Conservation (phyloP, 2,329 filamentous ascomycete species). For the Lasiodiplodia sp. region DNA sequence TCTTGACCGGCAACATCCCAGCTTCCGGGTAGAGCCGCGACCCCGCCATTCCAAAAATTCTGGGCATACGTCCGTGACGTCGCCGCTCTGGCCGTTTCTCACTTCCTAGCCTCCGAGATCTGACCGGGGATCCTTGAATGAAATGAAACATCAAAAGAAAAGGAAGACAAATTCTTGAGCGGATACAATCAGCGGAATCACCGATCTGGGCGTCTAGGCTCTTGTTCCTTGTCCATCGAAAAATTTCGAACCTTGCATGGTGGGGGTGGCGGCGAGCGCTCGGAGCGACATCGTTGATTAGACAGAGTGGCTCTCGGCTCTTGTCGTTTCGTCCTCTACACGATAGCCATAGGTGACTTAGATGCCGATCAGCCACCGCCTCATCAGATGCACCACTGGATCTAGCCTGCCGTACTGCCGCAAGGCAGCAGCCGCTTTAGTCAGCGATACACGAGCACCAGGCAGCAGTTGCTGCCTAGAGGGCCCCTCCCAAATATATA, state of each 20-base stretch:
- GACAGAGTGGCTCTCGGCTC: background rate
- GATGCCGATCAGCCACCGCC: background rate
- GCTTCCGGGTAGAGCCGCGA: conserved; percentile 20
- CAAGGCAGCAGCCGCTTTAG: background rate
- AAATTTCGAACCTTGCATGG: background rate
- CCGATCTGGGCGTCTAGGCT: background rate
- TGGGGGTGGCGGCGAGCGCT: conserved; percentile 10
- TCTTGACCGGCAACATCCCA: conserved; percentile 13
- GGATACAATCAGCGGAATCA: background rate
- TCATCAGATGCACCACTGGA: background rate
- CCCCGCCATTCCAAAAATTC: background rate
- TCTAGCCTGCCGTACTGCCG: background rate
- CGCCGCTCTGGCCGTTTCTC: background rate
- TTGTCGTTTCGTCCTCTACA: background rate
- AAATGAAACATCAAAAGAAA: background rate
- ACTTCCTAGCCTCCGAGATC: background rate
- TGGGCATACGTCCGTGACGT: conserved; percentile 17
- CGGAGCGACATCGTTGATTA: background rate
- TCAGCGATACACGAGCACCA: background rate
- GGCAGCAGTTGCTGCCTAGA: background rate
- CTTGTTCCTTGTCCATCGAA: background rate
- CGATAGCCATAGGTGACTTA: background rate
- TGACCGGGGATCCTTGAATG: background rate
- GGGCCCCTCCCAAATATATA: background rate
- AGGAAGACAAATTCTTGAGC: background rate